A percentile compares a stretch with the other conserved stretches of the same genome.
Conservation (phyloP, 2,329 filamentous ascomycete species). For the Pleoardoris graminearum region DNA sequence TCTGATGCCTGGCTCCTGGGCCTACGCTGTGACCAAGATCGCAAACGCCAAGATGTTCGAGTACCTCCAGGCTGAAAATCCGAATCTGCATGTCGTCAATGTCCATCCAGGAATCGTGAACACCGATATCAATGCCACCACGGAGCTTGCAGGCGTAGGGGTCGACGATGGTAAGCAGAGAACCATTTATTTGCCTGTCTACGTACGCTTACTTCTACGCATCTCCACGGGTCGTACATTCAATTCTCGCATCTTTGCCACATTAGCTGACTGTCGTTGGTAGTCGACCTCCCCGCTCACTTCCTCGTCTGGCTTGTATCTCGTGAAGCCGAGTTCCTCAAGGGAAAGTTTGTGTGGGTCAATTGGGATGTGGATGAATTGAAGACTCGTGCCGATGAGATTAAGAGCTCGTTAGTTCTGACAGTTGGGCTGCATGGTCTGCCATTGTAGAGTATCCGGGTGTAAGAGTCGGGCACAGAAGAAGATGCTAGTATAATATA, state of each 20-base stretch:
- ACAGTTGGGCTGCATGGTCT: conserved; percentile 14
- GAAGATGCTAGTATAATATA: too few species aligned
- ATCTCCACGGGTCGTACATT: conserved; percentile 2
- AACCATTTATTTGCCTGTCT: too few species aligned
- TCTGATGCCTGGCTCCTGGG: conserved; percentile 8
- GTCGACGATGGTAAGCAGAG: conserved; percentile 18
- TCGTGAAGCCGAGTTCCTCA: conserved; percentile 20
- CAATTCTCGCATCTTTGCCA: conserved; percentile 2
- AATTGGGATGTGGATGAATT: conserved; percentile 40
- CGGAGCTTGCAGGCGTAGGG: neutral
- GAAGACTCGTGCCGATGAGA: conserved; percentile 16
- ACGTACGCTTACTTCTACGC: too few species aligned
- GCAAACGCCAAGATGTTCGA: conserved; percentile 42
- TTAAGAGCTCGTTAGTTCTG: conserved; percentile 11
- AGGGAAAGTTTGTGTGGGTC: conserved; percentile 22
- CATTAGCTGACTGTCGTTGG: conserved; percentile 8
- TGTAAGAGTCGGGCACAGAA: too few species aligned
- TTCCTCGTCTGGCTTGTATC: conserved; percentile 38
- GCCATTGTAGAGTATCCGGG: conserved; percentile 16
- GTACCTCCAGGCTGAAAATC: conserved; percentile 43
- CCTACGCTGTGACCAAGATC: conserved; percentile 40
- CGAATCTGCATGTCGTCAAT: conserved; percentile 39
- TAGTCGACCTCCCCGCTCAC: conserved; percentile 27
- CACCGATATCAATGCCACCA: conserved; percentile 37
- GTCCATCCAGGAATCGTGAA: conserved; percentile 47